Percentiles rank a stretch among this genome's conserved stretches.
Conservation (phyloP, 352 stramenopile genomes). For the Pythium grandisporangium region DNA sequence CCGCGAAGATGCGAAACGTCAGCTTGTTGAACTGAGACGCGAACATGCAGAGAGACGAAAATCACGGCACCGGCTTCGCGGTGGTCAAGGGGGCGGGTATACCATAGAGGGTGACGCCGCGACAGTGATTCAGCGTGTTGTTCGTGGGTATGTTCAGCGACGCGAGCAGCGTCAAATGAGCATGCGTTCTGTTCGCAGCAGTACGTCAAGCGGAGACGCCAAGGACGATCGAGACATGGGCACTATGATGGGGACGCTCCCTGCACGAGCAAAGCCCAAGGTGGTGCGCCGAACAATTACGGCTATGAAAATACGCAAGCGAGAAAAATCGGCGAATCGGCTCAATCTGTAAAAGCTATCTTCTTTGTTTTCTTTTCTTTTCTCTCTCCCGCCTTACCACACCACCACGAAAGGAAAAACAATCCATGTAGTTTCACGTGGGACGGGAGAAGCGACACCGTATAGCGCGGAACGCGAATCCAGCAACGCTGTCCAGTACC, state of each 20-base stretch:
- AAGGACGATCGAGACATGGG: constrained; percentile 18
- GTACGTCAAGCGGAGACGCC: constrained; percentile 14
- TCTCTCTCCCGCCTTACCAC: constrained; percentile 5
- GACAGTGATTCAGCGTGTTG: constrained; percentile 32
- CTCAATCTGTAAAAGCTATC: no score
- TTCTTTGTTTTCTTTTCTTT: not conserved
- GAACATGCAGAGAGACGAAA: not conserved
- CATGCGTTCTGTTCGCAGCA: constrained; percentile 15
- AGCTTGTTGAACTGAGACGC: constrained; percentile 12
- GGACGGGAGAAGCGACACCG: no score
- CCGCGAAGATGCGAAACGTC: constrained; percentile 14
- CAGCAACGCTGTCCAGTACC: no score
- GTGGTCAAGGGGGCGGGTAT: constrained; percentile 3
- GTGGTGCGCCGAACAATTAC: constrained; percentile 11
- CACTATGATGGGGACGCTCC: no score
- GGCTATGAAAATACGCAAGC: constrained; percentile 17
- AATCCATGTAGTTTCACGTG: no score
- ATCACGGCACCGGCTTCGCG: not conserved
- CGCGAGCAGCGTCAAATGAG: constrained; percentile 27
- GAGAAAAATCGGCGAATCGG: constrained; percentile 28
- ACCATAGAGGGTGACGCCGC: constrained; percentile 19
- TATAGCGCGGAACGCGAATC: no score
- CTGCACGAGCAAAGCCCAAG: constrained; percentile 16
- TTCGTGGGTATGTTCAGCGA: constrained; percentile 21
- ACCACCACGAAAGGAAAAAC: no score